Evolutionary conservation across 495 filamentous ascomycete genomes (phyloP).

Genomic region (Penicilliopsis zonata): DNA sequence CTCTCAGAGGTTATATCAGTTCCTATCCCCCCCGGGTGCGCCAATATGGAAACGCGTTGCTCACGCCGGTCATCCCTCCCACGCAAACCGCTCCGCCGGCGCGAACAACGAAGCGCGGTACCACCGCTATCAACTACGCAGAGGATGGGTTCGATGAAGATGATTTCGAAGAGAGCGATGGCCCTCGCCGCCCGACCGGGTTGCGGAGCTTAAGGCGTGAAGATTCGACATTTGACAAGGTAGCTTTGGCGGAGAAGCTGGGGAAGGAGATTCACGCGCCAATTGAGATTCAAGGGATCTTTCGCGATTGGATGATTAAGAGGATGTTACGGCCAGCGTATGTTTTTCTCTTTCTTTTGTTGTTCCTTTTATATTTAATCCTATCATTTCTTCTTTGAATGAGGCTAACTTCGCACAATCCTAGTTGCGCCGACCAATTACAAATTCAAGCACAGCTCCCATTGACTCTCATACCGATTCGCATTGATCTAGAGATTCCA

Average conservation of each 20-base stretch:
- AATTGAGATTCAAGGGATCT: conserved; percentile 78
- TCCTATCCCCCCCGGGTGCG: conserved; percentile 87
- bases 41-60: conserved; percentile 83
- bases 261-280: conserved; percentile 74
- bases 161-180: conserved; percentile 82
- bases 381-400: conserved; percentile 2
- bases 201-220: conserved; percentile 72
- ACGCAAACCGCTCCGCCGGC: conserved; percentile 52
- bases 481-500: conserved; percentile 86
- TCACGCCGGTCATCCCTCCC: conserved; percentile 74
- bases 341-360: conserved; percentile 8
- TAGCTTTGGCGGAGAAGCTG: conserved; percentile 56
- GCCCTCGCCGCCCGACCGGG: conserved; percentile 68
- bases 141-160: conserved; percentile 93
- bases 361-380: conserved; percentile 1
- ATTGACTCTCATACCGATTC: conserved; percentile 84
- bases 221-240: conserved; percentile 49
- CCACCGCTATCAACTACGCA: conserved; percentile 91
- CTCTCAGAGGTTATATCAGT: conserved; percentile 78
- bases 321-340: conserved; percentile 43
- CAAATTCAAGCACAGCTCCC: conserved; percentile 78
- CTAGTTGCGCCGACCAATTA: conserved; percentile 48
- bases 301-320: conserved; percentile 91
- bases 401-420: conserved; percentile 5
- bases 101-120: conserved; percentile 92